phyloP scores from a whole-genome alignment of 2,329 filamentous ascomycete species.

The Aspergillus fumigatiaffinis region DNA sequence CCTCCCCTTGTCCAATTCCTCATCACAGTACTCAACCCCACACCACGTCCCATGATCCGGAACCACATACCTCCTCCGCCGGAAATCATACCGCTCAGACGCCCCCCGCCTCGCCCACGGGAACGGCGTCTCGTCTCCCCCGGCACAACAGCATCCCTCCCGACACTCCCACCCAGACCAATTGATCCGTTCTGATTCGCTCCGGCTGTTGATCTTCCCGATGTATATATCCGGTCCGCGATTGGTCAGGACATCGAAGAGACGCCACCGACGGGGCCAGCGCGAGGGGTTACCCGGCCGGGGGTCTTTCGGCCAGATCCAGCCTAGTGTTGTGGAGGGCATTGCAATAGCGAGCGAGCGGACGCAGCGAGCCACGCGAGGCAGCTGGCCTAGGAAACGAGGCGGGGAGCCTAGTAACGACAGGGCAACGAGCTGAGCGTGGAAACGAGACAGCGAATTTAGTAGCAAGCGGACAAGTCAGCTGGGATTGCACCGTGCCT shows the following conservation, averaged over 20 bases:
- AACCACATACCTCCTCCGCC: conserved; percentile 26
- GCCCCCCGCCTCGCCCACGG: conserved; percentile 17
- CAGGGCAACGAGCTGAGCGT: no score
- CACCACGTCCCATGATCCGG: conserved; percentile 29
- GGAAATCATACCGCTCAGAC: conserved; percentile 30
- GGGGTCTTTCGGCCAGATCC: conserved; percentile 39
- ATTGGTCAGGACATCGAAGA: conserved; percentile 36
- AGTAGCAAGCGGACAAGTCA: no score
- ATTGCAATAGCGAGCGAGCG: background rate
- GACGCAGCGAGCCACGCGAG: no score
- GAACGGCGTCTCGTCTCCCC: conserved; percentile 14
- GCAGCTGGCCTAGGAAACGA: no score
- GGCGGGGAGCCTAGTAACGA: no score
- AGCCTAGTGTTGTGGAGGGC: conserved; percentile 16
- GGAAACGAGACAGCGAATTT: no score
- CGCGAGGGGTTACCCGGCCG: conserved; percentile 27
- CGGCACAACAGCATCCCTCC: background rate
- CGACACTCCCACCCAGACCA: background rate
- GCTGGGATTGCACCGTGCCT: no score
- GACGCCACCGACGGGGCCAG: conserved; percentile 28
- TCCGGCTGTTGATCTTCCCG: conserved; percentile 16
- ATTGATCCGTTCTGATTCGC: background rate
- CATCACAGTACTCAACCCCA: conserved; percentile 25
- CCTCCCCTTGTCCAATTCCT: background rate
- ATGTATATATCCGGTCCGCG: conserved; percentile 44